These are phyloP conservation scores for Trichosporon sp. DNA, from an alignment of 1,284 basidiomycete species.

Conservation along the genomic window DNA sequence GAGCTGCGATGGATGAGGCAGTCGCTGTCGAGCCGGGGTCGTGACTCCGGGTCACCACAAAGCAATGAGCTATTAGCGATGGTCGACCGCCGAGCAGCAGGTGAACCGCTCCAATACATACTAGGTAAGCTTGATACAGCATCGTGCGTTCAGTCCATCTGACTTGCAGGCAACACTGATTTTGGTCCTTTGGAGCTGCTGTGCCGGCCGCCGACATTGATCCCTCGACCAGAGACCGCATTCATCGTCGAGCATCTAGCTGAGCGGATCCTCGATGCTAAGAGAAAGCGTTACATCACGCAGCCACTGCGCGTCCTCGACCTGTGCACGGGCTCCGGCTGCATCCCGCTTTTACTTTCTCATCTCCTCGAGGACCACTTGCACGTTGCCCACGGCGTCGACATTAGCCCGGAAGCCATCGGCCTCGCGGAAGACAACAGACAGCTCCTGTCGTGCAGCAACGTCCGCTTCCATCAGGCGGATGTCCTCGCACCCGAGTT, in stretches of 20 bases:
- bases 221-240: constrained; percentile 89
- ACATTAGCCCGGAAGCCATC: constrained; percentile 65
- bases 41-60: neutral
- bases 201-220: constrained; percentile 69
- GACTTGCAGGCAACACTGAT: constrained; percentile 65
- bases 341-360: constrained; percentile 74
- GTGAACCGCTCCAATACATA: constrained; percentile 87
- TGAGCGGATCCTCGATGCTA: constrained; percentile 15
- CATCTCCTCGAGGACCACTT: constrained; percentile 57
- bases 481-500: constrained; percentile 51
- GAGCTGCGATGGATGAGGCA: constrained; percentile 43
- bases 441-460: neutral
- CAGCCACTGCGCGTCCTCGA: constrained; percentile 57
- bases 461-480: constrained; percentile 34
- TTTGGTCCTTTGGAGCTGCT: constrained; percentile 74
- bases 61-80: constrained; percentile 21
- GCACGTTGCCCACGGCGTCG: constrained; percentile 59
- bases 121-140: constrained; percentile 66
- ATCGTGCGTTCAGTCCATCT: neutral
- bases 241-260: constrained; percentile 54
- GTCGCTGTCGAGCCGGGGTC: neutral
- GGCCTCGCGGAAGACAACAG: constrained; percentile 67
- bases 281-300: neutral
- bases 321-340: constrained; percentile 83
- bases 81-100: constrained; percentile 50